Evolutionary conservation across 805 yeast genomes (phyloP), one percentile per base, ranked within the genome.

Genomic region (Wickerhamiella vanderwaltii): DNA sequence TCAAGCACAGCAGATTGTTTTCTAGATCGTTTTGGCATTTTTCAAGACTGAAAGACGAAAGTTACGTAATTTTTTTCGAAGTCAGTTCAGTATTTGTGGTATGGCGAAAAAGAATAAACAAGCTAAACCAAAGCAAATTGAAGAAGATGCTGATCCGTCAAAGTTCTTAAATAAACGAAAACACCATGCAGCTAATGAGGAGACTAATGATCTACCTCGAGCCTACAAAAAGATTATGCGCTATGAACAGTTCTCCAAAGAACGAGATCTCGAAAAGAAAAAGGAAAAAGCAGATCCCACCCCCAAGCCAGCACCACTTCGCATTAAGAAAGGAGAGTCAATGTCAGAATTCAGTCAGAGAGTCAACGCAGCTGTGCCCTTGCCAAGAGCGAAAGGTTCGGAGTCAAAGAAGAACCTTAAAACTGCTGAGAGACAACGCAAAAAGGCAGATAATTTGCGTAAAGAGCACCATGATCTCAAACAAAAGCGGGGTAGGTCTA

Each of bases 281-380:
- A 37, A 34, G 15, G 31, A 20, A 23, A 35, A 44, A 22, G 43
- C 39, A 22, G 35, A 29, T 29, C 25, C 29, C 30, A 33, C 41
- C 18, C 15, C 32, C 22, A 45, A 44, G 22, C 26, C 18, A 6
- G 29, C 23, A 18, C 26, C 18, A 12, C 45, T 60, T 29, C 50
- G 49, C 25, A 57, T 54, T 26, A 40, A 49, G 37, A 56, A 54
- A 2, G 67, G 66, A 6, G 69, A 64, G 48, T 46, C 57, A 6
- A 50, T 64, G 52, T 36, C 57, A 6, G 69, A 65, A 18, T 65
- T 65, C 41, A 47, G 49, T 13, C 50, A 66, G 15, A 52, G 69
- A 29, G 69, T 65, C 5, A 56, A 65, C 43, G 60, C 55, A 26
- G 67, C 68, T 1, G 45, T 65, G 28, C 68, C 69, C 1, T 45